Conservation (phyloP, 345 rosid species). For the Heritiera littoralis region DNA sequence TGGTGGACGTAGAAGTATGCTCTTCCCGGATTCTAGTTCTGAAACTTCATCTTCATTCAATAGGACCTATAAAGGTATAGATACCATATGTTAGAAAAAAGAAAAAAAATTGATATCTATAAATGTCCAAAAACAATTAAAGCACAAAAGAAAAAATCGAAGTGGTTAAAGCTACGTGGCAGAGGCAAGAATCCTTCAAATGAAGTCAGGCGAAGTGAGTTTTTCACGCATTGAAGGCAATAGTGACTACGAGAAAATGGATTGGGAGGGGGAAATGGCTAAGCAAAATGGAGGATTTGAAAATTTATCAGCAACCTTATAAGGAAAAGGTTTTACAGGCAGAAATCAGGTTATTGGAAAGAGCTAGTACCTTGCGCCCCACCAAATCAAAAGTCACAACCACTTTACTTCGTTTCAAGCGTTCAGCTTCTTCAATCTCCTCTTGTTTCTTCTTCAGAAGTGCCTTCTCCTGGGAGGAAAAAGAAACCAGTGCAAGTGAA, state of each 20-base stretch:
- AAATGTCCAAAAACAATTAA: background rate
- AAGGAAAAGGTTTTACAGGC: too few relatives aligned
- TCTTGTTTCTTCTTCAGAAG: slow-evolving; percentile 77
- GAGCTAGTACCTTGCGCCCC: too few relatives aligned
- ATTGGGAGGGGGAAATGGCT: background rate
- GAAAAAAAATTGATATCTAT: background rate
- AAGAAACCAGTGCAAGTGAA: background rate
- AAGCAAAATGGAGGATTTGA: background rate
- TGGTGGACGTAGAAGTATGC: slow-evolving; percentile 42
- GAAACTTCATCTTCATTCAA: too few relatives aligned
- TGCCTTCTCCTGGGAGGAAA: slow-evolving; percentile 63
- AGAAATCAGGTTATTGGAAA: too few relatives aligned
- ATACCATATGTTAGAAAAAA: background rate
- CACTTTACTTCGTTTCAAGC: slow-evolving; percentile 34
- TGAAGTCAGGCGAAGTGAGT: background rate
- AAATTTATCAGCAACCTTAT: background rate
- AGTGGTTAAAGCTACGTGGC: background rate
- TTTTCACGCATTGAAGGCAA: background rate
- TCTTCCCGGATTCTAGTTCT: too few relatives aligned
- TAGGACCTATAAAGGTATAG: too few relatives aligned
- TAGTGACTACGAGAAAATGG: background rate
- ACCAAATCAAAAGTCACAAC: too few relatives aligned
- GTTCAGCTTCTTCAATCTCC: slow-evolving; percentile 68
- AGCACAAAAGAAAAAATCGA: too few relatives aligned
- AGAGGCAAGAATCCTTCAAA: slow-evolving; percentile 1